phyloP scores from a whole-genome alignment of 768 basidiomycete genomes.

The Baorangia bicolor region DNA sequence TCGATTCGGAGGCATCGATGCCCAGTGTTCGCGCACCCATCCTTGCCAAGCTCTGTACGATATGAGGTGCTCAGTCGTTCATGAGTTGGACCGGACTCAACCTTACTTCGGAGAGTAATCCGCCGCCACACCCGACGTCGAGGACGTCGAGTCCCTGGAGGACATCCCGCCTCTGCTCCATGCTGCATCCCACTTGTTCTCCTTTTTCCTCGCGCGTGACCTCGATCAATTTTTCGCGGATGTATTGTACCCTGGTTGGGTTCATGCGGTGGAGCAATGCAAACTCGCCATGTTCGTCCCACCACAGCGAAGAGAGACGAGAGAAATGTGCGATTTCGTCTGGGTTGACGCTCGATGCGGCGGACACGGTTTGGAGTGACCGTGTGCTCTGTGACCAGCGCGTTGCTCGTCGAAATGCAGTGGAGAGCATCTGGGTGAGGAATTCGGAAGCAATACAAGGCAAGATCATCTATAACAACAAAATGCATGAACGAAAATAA shows the following conservation, averaged over 20 bases:
- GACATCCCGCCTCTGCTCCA: conserved; percentile 30
- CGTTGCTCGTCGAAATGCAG: conserved; percentile 17
- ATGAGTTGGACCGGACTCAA: background rate
- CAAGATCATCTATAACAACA: too few species aligned
- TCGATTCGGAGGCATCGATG: conserved; percentile 89
- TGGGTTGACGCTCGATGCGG: conserved; percentile 50
- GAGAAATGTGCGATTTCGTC: conserved; percentile 90
- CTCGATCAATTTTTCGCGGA: conserved; percentile 73
- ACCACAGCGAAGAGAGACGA: conserved; percentile 87
- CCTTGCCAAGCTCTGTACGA: conserved; percentile 72
- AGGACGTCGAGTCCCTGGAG: conserved; percentile 71
- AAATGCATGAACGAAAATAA: background rate
- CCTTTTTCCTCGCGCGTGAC: conserved; percentile 53
- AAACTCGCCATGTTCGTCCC: conserved; percentile 94
- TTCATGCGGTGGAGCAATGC: conserved; percentile 92
- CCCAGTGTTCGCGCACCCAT: conserved; percentile 86
- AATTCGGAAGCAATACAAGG: too few species aligned
- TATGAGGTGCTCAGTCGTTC: background rate
- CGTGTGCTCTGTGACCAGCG: conserved; percentile 8
- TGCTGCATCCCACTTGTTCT: conserved; percentile 32
- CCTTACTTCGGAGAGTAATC: conserved; percentile 84
- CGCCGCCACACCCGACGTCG: conserved; percentile 96
- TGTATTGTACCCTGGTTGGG: conserved; percentile 79
- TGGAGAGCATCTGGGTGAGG: conserved; percentile 28
- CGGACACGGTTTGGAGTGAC: conserved; percentile 22